Percentiles rank a stretch among this genome's conserved stretches.
Evolutionary conservation across 306 rosid species (phyloP).

Genomic region (Rubus idaeus): DNA sequence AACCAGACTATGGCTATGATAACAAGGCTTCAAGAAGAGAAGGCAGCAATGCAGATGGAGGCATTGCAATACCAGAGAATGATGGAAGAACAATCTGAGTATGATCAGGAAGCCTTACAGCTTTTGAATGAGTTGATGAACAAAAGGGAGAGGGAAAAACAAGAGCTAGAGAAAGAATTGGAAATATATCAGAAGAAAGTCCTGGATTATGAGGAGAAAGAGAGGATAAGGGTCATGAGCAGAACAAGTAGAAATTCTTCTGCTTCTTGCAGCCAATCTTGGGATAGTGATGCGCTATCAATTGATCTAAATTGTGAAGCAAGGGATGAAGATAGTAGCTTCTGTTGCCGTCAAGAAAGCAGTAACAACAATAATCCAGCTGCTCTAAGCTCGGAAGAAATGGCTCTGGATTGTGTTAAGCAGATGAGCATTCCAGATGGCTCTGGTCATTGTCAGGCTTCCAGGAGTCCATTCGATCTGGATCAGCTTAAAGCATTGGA

Average conservation of each 20-base stretch:
- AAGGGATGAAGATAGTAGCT: constrained; percentile 42
- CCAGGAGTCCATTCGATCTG: constrained; percentile 54
- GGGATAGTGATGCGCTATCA: constrained; percentile 52
- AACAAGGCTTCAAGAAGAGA: constrained; percentile 88
- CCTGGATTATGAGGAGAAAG: constrained; percentile 58
- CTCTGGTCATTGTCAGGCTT: constrained; percentile 47
- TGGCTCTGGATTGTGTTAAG: constrained; percentile 64
- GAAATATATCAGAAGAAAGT: constrained; percentile 56
- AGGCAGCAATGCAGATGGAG: constrained; percentile 88
- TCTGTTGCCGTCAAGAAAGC: constrained; percentile 29
- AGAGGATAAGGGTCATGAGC: constrained; percentile 46
- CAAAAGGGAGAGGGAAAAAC: constrained; percentile 76
- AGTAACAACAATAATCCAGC: constrained; percentile 25
- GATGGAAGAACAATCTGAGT: constrained; percentile 94
- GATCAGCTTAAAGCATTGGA: constrained; percentile 73
- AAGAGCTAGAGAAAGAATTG: constrained; percentile 67
- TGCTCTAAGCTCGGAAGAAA: constrained; percentile 53
- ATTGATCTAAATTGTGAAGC: constrained; percentile 51
- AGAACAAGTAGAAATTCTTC: constrained; percentile 61
- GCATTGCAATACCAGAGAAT: constrained; percentile 83
- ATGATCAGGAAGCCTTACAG: constrained; percentile 86
- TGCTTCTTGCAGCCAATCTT: constrained; percentile 50
- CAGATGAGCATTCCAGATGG: constrained; percentile 58
- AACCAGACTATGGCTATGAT: constrained; percentile 94
- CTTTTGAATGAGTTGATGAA: constrained; percentile 71